Base-by-base conservation (phyloP, 1,284 basidiomycete species). In the Golubevia sp. region DNA sequence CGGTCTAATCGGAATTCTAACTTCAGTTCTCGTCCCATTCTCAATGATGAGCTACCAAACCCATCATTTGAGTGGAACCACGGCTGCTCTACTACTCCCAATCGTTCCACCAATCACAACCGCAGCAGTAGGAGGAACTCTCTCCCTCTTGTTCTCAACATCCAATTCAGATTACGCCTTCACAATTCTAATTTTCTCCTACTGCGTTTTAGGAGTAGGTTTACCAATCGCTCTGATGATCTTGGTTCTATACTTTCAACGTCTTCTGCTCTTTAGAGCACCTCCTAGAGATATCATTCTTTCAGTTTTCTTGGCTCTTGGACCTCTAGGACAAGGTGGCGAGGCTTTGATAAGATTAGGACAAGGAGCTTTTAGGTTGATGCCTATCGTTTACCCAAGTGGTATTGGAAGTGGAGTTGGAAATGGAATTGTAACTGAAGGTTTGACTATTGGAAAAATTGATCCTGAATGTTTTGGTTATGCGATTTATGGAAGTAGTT, bases 271-370 rank as follows among this genome's bases (percentile, higher is more conserved):
- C 34, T 76, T 75, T 70, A 74, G 77, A 54, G 56, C 50, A 11
- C 74, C 74, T 18, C 72, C 76, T 5, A 23, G 74, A 13, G 76
- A 77, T 20, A 68, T 77, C 8, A 78, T 78, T 66, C 67, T 78
- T 54, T 70, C 67, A 15, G 70, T 69, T 34, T 34, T 34, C 30
- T 34, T 34, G 11, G 4, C 30, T 34, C 11, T 34, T 5, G 76
- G 76, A 7, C 76, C 76, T 1, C 73, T 70, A 30, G 76, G 74
- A 11, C 76, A 78, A 56, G 74, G 74, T 21, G 74, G 66, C 3
- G 71, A 75, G 58, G 76, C 73, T n/a, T 66, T 68, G n/a, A 53
- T 78, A 11, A 74, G 76, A 49, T 67, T 78, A 0, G 50, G 50
- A 15, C 51, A n/a, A 25, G n/a, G 24, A 15, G 11, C 51, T 25